Percentiles rank a stretch among this genome's conserved stretches.
Evolutionary conservation across 2,329 filamentous ascomycete genomes (phyloP).

Genomic region (Colletotrichum sidae): DNA sequence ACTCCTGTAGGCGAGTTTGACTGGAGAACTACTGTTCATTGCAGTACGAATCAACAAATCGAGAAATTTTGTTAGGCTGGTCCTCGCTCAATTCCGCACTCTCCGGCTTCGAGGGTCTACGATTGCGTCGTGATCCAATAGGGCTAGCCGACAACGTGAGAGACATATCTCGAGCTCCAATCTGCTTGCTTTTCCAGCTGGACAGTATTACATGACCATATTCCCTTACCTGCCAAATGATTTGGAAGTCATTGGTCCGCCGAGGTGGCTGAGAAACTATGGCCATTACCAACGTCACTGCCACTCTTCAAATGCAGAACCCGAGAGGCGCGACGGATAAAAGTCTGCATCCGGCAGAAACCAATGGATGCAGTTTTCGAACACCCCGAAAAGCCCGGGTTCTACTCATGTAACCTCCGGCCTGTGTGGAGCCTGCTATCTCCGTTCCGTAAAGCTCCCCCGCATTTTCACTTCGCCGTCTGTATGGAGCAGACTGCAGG

Average conservation of each 20-base stretch:
- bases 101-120: neutral
- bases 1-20: neutral
- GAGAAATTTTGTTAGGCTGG: neutral
- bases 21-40: neutral
- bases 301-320: slow-evolving; percentile 22
- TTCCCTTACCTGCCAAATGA: too few relatives aligned
- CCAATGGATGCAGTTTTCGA: slow-evolving; percentile 27
- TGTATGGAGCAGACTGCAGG: too few relatives aligned
- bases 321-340: neutral
- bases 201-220: too few relatives aligned
- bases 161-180: too few relatives aligned
- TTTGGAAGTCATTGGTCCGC: too few relatives aligned
- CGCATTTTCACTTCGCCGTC: too few relatives aligned
- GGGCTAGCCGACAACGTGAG: too few relatives aligned
- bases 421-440: neutral
- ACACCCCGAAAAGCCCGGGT: slow-evolving; percentile 27
- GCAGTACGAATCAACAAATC: slow-evolving; percentile 17
- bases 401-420: neutral
- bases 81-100: slow-evolving; percentile 5
- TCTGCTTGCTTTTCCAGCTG: too few relatives aligned
- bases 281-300: neutral
- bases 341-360: slow-evolving; percentile 25
- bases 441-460: too few relatives aligned
- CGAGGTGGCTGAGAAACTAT: too few relatives aligned
- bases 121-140: neutral